Percentiles rank a stretch among this genome's conserved stretches.
These are phyloP conservation scores for Colletotrichum theobromicola DNA, from an alignment of 2,329 filamentous ascomycete genomes.

Conservation along the genomic window DNA sequence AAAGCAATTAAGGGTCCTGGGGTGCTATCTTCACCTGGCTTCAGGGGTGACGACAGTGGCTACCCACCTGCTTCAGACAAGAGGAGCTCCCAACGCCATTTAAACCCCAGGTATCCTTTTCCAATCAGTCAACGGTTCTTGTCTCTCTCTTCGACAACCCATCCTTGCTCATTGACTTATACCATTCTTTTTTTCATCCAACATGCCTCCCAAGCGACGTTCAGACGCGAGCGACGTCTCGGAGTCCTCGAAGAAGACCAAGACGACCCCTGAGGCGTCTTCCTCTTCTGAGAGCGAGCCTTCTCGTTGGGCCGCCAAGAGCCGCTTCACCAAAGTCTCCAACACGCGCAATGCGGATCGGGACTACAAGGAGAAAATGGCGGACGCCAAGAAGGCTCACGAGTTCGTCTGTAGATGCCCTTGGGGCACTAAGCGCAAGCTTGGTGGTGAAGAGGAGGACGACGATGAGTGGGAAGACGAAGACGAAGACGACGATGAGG, in stretches of 20 bases:
- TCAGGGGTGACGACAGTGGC: not conserved
- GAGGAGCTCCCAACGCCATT: not conserved
- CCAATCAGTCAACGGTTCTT: no score
- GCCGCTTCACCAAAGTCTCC: constrained; percentile 36
- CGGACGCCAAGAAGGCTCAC: constrained; percentile 31
- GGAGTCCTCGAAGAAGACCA: not conserved
- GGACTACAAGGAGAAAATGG: constrained; percentile 28
- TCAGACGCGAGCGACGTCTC: not conserved
- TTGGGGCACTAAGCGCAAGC: constrained; percentile 17
- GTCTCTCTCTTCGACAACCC: not conserved
- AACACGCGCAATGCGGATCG: constrained; percentile 37
- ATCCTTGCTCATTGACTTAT: not conserved
- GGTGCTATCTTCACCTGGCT: not conserved
- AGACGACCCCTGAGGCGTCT: not conserved
- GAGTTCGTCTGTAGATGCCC: constrained; percentile 33
- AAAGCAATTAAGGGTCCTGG: not conserved
- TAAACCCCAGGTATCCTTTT: not conserved
- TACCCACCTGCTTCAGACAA: not conserved
- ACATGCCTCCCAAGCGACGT: constrained; percentile 3
- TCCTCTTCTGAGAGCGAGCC: not conserved
- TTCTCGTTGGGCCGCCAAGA: constrained; percentile 16
- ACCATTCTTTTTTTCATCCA: not conserved
- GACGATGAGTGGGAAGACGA: constrained; percentile 20
- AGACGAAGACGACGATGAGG: constrained; percentile 22
- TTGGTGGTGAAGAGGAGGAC: constrained; percentile 22